Evolutionary conservation across 805 yeast species (phyloP).

Genomic region (Wickerhamomyces ciferrii): DNA sequence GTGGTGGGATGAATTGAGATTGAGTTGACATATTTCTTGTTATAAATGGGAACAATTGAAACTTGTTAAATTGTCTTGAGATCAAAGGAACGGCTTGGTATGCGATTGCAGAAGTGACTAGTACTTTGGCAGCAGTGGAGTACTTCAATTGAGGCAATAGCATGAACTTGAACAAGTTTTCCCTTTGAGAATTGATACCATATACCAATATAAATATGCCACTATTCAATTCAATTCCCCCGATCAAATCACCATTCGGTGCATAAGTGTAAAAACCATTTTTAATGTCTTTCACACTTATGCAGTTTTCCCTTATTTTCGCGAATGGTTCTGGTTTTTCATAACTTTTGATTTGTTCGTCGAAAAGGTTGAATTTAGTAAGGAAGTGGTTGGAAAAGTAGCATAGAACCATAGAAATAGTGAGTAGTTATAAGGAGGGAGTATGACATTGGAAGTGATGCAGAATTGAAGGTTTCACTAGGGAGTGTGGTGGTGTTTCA

Average conservation of each 20-base stretch:
- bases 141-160: neutral
- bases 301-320: neutral
- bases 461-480: no score
- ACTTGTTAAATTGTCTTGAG: neutral
- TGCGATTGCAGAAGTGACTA: neutral
- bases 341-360: neutral
- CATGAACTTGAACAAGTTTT: neutral
- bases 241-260: no score
- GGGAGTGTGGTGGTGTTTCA: no score
- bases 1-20: constrained; percentile 12
- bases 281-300: neutral
- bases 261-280: neutral
- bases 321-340: neutral
- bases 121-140: neutral
- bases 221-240: no score
- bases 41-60: no score
- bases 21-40: constrained; percentile 6
- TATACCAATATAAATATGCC: no score
- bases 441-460: no score
- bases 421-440: no score
- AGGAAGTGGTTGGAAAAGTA: neutral
- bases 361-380: neutral
- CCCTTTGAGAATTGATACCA: no score
- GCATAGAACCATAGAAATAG: neutral
- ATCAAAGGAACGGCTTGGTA: neutral